phyloP scores from a whole-genome alignment of 2,329 filamentous ascomycete species.

The Aspergillus ruber region DNA sequence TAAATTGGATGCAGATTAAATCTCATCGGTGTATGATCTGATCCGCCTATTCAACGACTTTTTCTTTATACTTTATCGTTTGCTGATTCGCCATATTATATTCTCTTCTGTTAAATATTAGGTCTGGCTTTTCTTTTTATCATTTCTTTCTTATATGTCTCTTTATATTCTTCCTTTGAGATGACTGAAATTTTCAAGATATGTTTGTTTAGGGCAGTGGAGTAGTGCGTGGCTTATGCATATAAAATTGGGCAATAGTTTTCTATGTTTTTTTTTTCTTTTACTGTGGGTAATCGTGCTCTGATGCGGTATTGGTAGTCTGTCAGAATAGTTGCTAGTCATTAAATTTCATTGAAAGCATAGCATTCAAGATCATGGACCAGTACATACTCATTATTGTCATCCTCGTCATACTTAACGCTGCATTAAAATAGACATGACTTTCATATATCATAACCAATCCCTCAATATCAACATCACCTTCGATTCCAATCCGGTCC shows the following conservation, averaged over 20 bases:
- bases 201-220: no score
- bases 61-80: no score
- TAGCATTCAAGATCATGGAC: no score
- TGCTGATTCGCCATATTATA: no score
- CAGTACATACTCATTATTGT: no score
- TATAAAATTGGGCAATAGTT: slow-evolving; percentile 1
- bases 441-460: not conserved
- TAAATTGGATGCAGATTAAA: slow-evolving; percentile 57
- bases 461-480: not conserved
- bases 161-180: no score
- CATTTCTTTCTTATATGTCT: no score
- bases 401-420: not conserved
- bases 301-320: not conserved
- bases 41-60: no score
- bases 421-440: not conserved
- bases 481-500: not conserved
- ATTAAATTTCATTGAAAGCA: not conserved
- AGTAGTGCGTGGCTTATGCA: not conserved
- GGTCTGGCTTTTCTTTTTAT: no score
- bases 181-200: no score
- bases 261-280: slow-evolving; percentile 2
- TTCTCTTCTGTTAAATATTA: no score
- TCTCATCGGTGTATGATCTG: no score
- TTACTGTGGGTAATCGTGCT: not conserved
- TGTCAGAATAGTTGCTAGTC: not conserved